Evolutionary conservation across 2,329 filamentous ascomycete genomes (phyloP), one percentile per base, ranked within the genome.

Genomic region (Neurospora sp.): DNA sequence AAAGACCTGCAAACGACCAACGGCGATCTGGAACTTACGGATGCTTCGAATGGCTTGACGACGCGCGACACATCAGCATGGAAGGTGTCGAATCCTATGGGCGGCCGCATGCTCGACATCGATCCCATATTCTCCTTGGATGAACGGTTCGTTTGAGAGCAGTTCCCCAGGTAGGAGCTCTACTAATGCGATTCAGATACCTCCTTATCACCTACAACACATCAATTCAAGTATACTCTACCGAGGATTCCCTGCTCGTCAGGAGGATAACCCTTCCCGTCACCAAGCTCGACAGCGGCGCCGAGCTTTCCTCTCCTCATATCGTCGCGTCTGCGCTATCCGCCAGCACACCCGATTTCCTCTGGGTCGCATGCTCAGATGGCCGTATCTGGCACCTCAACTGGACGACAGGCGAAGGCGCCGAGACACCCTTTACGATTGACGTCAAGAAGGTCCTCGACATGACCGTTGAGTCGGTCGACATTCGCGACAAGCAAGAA

Each of bases 181-280:
- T 68, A 67, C 77, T 81, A 68, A 81, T 75, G 62, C 4, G 8
- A n/a, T 28, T 43, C 43, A 93, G 92, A 77, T 86, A 90, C 79
- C 78, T 97, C 46, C 89, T 97, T 70, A 79, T 97, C 69, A 87
- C 90, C 39, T 92, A 92, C 76, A 87, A 89, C 71, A 89, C 87
- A 37, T 90, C 90, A 10, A 83, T 97, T 69, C 91, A 93, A 78
- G 86, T 97, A 36, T 97, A 96, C 80, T 91, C 92, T 1, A 88
- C 92, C 38, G 83, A 87, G 73, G 93, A 93, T 69, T 98, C 96
- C 1, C 86, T 96, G 67, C 87, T 96, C 28, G 84, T 92, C 66
- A 89, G 92, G 74, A 88, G 89, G 69, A 89, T 97, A 67, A 82
- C 86, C 12, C 82, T 90, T 73, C 82, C 74, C 77, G 80, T 75